Base-by-base conservation (phyloP, 306 rosid species). In the Vigna angularis region DNA sequence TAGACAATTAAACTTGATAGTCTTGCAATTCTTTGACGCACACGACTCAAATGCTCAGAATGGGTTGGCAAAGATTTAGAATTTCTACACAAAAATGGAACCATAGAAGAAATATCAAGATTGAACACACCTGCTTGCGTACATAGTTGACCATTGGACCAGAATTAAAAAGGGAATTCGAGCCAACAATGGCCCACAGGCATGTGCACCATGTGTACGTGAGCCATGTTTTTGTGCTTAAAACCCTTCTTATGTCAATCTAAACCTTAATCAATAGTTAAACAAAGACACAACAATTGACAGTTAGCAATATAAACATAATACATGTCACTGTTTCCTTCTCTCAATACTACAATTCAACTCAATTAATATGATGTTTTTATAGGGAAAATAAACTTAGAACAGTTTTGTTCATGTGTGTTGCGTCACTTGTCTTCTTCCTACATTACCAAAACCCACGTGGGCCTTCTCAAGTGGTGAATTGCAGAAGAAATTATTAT, bases 181-280 rank as follows among this genome's bases (percentile, higher is more conserved):
- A 79, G 58, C 71, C 73, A 74, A 61, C 8, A 42, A 0, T 70
- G 83, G 36, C 77, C 83, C 83, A 74, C 78, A 78, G 16, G 47
- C 86, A 83, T 83, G 86, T 83, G 86, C 83, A 49, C 52, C 86
- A 66, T 61, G 80, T 79, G 86, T 66, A 56, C 44, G 38, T 76
- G 20, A 62, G 45, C 81, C 67, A 76, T 44, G 63, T 44, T 76
- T 62, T 26, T 76, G 32, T 17, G 42, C 50, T 63, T 48, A 56
- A 47, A 70, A 55, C 51, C 75, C 48, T 61, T 64, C 63, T 9
- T 40, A 15, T 45, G 65, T 53, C 70, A 70, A 55, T 53, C 11
- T 8, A 47, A 8, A 44, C 20, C 49, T 17, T 40, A 9, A 17
- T 2, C 57, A 48, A 69, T 40, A 73, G 22, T 77, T 63, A 69